Percentiles rank a stretch among this genome's conserved stretches.
These are phyloP conservation scores for Gossypium arboreum DNA, from an alignment of 345 rosid species.

Conservation along the genomic window DNA sequence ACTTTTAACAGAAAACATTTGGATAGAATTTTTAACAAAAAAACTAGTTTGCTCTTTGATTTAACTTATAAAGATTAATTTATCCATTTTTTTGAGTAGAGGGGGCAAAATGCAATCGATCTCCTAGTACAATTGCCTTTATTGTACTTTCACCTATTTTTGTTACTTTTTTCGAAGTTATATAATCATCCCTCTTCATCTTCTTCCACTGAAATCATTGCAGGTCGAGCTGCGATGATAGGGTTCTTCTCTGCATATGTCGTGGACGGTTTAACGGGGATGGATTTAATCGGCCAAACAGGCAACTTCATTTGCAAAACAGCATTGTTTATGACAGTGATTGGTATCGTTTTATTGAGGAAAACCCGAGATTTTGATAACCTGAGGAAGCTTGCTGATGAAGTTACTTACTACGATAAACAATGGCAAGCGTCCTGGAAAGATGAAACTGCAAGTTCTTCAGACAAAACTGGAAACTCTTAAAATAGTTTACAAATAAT, in stretches of 20 bases:
- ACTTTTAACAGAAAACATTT: too few species aligned
- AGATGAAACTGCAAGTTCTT: constrained; percentile 16
- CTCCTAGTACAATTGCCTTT: too few species aligned
- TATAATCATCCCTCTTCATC: too few species aligned
- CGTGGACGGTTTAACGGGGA: constrained; percentile 43
- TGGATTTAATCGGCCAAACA: constrained; percentile 37
- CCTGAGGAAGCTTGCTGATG: constrained; percentile 37
- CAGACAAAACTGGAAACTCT: not conserved
- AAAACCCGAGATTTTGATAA: constrained; percentile 26
- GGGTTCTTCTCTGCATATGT: constrained; percentile 44
- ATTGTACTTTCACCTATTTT: too few species aligned
- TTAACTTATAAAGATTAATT: too few species aligned
- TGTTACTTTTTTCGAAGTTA: too few species aligned
- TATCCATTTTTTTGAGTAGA: too few species aligned
- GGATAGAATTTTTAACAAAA: too few species aligned
- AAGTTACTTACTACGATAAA: constrained; percentile 47
- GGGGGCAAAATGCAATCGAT: too few species aligned
- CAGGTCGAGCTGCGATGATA: constrained; percentile 59
- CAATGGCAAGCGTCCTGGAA: constrained; percentile 55
- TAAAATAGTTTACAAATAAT: not conserved
- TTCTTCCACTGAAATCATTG: not conserved
- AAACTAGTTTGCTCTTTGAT: fast-evolving
- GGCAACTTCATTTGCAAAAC: constrained; percentile 45
- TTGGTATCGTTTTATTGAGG: constrained; percentile 28
- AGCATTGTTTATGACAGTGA: constrained; percentile 34